Evolutionary conservation across 352 stramenopile genomes (phyloP).

Genomic region (Phytophthora pistaciae): DNA sequence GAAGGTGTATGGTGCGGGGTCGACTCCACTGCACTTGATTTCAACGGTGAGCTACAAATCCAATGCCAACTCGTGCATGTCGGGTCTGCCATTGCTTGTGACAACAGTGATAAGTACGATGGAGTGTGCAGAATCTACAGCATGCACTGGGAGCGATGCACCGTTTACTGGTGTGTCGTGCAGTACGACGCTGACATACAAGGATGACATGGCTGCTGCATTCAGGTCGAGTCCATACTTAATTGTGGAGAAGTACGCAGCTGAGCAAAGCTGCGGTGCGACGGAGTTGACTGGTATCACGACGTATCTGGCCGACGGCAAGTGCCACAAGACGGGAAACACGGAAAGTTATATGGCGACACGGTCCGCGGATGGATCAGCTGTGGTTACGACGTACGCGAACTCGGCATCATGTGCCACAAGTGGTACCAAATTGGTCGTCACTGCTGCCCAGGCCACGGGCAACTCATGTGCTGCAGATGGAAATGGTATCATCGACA

Average conservation of each 20-base stretch:
- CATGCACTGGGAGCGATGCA: not conserved
- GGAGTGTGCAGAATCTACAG: not conserved
- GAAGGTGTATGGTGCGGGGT: conserved; percentile 11
- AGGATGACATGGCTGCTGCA: not conserved
- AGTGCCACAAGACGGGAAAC: conserved; percentile 11
- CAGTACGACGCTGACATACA: not conserved
- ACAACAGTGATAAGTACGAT: not conserved
- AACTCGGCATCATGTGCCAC: not conserved
- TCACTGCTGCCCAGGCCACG: conserved; percentile 1
- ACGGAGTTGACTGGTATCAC: not conserved
- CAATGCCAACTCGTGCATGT: not conserved
- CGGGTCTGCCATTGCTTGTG: not conserved
- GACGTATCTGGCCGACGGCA: conserved; percentile 21
- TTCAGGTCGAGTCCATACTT: conserved; percentile 6
- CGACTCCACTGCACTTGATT: conserved; percentile 1
- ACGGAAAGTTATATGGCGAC: not conserved
- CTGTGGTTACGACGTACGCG: conserved; percentile 4
- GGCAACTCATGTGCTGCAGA: conserved; percentile 5
- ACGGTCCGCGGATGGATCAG: not conserved
- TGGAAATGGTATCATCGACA: conserved; percentile 6
- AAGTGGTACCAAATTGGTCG: not conserved
- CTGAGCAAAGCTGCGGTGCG: not conserved
- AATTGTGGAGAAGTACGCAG: conserved; percentile 9
- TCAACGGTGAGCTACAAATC: conserved; percentile 4
- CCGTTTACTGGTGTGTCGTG: not conserved